These are phyloP conservation scores for Thielaviopsis cerberus DNA, from an alignment of 2,329 filamentous ascomycete genomes.

Conservation along the genomic window DNA sequence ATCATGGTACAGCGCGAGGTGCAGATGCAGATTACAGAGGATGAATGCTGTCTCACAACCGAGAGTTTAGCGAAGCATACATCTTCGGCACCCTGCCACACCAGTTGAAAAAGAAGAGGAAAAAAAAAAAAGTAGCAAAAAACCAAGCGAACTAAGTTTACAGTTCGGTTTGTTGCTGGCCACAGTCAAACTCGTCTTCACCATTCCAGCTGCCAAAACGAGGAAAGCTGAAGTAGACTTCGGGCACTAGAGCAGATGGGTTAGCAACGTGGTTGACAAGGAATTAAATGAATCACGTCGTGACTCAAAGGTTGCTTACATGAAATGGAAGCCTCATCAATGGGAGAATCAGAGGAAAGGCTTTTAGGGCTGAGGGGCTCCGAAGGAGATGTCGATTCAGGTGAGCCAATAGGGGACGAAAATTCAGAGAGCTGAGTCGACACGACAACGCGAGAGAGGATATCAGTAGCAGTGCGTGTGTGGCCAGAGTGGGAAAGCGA, in stretches of 20 bases:
- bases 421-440: conserved; percentile 7
- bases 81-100: not conserved
- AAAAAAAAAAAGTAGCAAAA: not conserved
- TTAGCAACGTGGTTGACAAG: conserved; percentile 3
- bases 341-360: not conserved
- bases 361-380: conserved; percentile 2
- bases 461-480: conserved; percentile 9
- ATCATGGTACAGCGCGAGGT: conserved; percentile 7
- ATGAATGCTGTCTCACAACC: conserved; percentile 6
- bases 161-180: conserved; percentile 3
- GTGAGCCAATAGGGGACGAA: conserved; percentile 8
- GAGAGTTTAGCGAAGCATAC: not conserved
- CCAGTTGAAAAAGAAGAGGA: not conserved
- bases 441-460: conserved; percentile 9
- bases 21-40: conserved; percentile 1
- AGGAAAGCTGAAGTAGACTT: conserved; percentile 50
- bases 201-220: conserved; percentile 50
- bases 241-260: conserved; percentile 1
- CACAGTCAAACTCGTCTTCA: conserved; percentile 15
- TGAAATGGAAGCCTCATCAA: conserved; percentile 13
- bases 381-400: not conserved
- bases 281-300: not conserved
- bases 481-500: conserved; percentile 7
- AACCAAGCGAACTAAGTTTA: not conserved
- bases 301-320: conserved; percentile 16